Percentiles rank a stretch among this genome's conserved stretches.
Conservation (phyloP, 768 basidiomycete species). For the Kondoa malvinella region DNA sequence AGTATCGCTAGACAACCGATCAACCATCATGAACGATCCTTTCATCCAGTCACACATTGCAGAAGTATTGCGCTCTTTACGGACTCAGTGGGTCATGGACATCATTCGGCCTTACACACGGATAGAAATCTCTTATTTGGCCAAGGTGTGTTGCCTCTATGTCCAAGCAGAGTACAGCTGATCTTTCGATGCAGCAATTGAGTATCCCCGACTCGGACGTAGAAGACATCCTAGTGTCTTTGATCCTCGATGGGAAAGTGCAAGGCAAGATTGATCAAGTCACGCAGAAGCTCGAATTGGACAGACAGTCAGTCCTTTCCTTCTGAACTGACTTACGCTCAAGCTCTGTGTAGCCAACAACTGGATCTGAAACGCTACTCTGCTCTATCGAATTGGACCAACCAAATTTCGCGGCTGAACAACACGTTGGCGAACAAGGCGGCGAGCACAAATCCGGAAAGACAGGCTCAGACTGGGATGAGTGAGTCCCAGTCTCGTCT, state of each 20-base stretch:
- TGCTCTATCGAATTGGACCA: conserved; percentile 65
- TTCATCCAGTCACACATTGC: conserved; percentile 95
- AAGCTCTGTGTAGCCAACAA: conserved; percentile 45
- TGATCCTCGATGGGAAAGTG: conserved; percentile 93
- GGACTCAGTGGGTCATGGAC: conserved; percentile 93
- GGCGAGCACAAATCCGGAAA: conserved; percentile 13
- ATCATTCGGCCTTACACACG: conserved; percentile 95
- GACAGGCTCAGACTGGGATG: background rate
- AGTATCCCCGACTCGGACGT: conserved; percentile 84
- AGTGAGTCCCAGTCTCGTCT: background rate
- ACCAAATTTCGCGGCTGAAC: conserved; percentile 61
- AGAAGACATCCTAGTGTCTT: conserved; percentile 76
- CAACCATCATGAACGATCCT: conserved; percentile 87
- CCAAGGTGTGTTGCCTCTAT: conserved; percentile 44
- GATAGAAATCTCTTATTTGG: conserved; percentile 79
- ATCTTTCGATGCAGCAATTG: conserved; percentile 52
- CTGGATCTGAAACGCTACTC: conserved; percentile 71
- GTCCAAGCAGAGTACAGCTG: background rate
- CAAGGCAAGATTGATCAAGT: conserved; percentile 96
- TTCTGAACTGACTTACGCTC: background rate
- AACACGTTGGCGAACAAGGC: conserved; percentile 56
- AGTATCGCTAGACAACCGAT: conserved; percentile 52
- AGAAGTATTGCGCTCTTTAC: conserved; percentile 77
- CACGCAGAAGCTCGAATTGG: conserved; percentile 75
- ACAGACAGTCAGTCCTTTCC: conserved; percentile 40